phyloP scores from a whole-genome alignment of 768 basidiomycete genomes.

The Coprinopsis cinerea region DNA sequence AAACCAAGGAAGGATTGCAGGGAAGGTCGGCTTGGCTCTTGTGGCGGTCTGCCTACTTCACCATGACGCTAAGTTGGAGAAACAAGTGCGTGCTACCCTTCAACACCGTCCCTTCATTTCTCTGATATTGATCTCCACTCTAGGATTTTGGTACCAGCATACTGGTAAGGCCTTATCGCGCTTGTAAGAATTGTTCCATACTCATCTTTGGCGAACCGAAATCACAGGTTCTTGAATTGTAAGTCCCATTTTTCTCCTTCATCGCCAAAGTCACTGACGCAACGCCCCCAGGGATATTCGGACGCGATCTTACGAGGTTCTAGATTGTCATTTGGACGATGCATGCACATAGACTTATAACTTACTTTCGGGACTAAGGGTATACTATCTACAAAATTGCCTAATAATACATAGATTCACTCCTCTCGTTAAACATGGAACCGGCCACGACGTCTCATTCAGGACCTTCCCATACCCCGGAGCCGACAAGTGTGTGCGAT shows the following conservation, averaged over 20 bases:
- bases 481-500: too few relatives aligned
- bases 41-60: slow-evolving; percentile 80
- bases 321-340: slow-evolving; percentile 23
- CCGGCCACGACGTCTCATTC: too few relatives aligned
- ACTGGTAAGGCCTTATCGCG: slow-evolving; percentile 28
- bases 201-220: too few relatives aligned
- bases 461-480: too few relatives aligned
- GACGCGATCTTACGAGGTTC: slow-evolving; percentile 67
- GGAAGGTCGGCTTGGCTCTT: slow-evolving; percentile 71
- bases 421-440: too few relatives aligned
- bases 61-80: slow-evolving; percentile 63
- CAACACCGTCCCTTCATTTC: too few relatives aligned
- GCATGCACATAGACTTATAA: neutral
- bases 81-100: slow-evolving; percentile 61
- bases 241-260: slow-evolving; percentile 19
- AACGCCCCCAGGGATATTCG: slow-evolving; percentile 55
- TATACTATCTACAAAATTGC: too few relatives aligned
- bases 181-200: slow-evolving; percentile 42
- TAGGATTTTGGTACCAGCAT: slow-evolving; percentile 62
- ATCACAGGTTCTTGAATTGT: slow-evolving; percentile 67
- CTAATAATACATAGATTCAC: neutral
- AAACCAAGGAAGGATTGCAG: slow-evolving; percentile 36
- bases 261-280: neutral
- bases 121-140: slow-evolving; percentile 3
- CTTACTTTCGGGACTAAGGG: neutral